These are phyloP conservation scores for Alternaria sp. DNA, from an alignment of 2,329 filamentous ascomycete genomes.

Conservation along the genomic window DNA sequence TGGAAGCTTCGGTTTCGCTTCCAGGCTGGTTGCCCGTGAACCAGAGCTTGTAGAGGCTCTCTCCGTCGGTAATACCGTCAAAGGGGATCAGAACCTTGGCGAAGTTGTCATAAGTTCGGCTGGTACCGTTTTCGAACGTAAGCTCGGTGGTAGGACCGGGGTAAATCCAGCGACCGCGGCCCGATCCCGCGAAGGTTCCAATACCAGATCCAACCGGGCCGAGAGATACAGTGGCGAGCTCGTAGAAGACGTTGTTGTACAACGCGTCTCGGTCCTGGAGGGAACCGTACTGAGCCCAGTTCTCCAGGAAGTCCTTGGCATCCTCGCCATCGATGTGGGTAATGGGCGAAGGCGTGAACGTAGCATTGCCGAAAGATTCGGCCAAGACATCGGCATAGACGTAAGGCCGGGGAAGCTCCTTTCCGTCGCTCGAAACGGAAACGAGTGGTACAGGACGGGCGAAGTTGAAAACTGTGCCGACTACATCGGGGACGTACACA, in stretches of 20 bases:
- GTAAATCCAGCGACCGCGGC: slow-evolving; percentile 52
- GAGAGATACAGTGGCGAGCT: slow-evolving; percentile 52
- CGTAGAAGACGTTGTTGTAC: slow-evolving; percentile 60
- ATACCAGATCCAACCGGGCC: slow-evolving; percentile 50
- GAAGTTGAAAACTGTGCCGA: slow-evolving; percentile 60
- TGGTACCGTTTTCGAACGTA: slow-evolving; percentile 55
- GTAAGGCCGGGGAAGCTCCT: slow-evolving; percentile 62
- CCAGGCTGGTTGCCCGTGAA: slow-evolving; percentile 37
- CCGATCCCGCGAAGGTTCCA: slow-evolving; percentile 55
- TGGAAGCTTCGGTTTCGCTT: slow-evolving; percentile 14
- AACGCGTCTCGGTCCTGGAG: slow-evolving; percentile 65
- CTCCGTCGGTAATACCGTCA: slow-evolving; percentile 51
- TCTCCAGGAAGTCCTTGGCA: slow-evolving; percentile 57
- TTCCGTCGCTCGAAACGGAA: slow-evolving; percentile 64
- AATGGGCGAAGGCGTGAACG: slow-evolving; percentile 58
- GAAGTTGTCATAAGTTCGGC: slow-evolving; percentile 50
- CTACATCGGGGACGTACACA: slow-evolving; percentile 60
- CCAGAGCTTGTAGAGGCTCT: slow-evolving; percentile 50
- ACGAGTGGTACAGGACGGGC: slow-evolving; percentile 60
- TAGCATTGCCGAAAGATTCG: slow-evolving; percentile 49
- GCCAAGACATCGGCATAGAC: slow-evolving; percentile 57
- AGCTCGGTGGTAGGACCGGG: slow-evolving; percentile 54
- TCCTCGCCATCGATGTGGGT: slow-evolving; percentile 64
- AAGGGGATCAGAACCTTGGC: slow-evolving; percentile 53
- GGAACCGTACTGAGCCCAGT: slow-evolving; percentile 55